A percentile compares a stretch with the other conserved stretches of the same genome.
phyloP scores from a whole-genome alignment of 1,284 basidiomycete species.

The Rhodotorula sp. region DNA sequence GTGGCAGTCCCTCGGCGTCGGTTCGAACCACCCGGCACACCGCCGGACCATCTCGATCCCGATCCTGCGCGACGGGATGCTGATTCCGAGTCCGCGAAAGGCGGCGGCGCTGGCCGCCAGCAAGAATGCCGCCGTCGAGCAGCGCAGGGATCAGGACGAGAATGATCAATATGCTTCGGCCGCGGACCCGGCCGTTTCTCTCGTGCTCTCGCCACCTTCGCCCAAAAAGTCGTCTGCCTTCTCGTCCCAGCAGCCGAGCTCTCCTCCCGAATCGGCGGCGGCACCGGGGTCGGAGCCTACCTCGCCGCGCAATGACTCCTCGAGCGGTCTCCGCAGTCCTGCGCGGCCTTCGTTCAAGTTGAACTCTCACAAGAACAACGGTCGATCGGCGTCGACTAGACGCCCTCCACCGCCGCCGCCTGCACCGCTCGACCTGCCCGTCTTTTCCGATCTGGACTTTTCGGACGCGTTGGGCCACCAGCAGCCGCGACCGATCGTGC shows the following conservation, averaged over 20 bases:
- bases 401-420: slow-evolving; percentile 34
- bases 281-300: too few relatives aligned
- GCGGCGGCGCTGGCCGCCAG: neutral
- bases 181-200: slow-evolving; percentile 13
- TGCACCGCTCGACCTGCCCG: slow-evolving; percentile 34
- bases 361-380: neutral
- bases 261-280: neutral
- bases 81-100: neutral
- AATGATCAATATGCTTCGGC: neutral
- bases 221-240: slow-evolving; percentile 3
- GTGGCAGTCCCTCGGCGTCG: slow-evolving; percentile 39
- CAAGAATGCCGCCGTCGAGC: neutral
- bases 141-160: neutral
- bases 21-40: slow-evolving; percentile 6
- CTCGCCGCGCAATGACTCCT: slow-evolving; percentile 3
- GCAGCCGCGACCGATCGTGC: neutral
- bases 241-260: neutral
- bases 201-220: slow-evolving; percentile 36
- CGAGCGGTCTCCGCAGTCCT: slow-evolving; percentile 9
- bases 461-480: slow-evolving; percentile 6
- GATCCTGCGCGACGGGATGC: neutral
- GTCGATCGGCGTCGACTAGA: neutral
- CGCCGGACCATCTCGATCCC: slow-evolving; percentile 2
- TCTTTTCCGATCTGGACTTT: slow-evolving; percentile 33
- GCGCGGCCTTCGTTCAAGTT: neutral